Base-by-base conservation (phyloP, 495 filamentous ascomycete genomes). In the Daldinia bambusicola region DNA sequence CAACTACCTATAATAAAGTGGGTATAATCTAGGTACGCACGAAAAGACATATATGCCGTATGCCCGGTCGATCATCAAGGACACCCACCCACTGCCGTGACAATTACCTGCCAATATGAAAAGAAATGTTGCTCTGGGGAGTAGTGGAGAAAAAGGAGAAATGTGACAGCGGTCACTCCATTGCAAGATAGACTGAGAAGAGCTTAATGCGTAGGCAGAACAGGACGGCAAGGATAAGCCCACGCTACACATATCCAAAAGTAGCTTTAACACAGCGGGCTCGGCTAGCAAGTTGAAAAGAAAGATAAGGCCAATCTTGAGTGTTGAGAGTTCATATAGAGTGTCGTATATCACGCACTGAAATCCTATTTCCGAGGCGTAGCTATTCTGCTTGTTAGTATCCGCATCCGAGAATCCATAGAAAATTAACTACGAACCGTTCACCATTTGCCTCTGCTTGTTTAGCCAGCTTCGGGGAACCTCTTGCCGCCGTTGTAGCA, bases 381-480 rank as follows among this genome's bases (percentile, higher is more conserved):
- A 68, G 82, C 82, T 84, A 55, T 58, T 16, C 38, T 18, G 43
- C 16, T 10, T 10, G 48, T 69, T 6, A 69, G 34, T 22, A 63
- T 40, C 12, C 22, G 20, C 9, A 48, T 48, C 18, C 43, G 43
- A 22, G 16, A 38, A 34, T 22, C 16, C 9, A 13, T 16, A 61
- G 10, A 31, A 53, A 32, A 16, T 16, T 6, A 32, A 58, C 14
- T 32, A 66, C 80, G 75, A 38, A 84, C 82, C 84, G 78, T 89
- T 89, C 70, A 94, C 88, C 73, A 88, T 83, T 77, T 86, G 89
- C 79, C 94, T 85, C 83, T 98, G 95, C 81, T 91, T 94, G 56
- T 93, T 93, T 43, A 98, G 80, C 93, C 93, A 98, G 75, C 94
- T 95, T 78, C 87, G 90, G 36, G 93, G 93, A 45, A 87, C 86